These are phyloP conservation scores for Xylaria sp. DNA, from an alignment of 2,329 filamentous ascomycete species.

Conservation along the genomic window DNA sequence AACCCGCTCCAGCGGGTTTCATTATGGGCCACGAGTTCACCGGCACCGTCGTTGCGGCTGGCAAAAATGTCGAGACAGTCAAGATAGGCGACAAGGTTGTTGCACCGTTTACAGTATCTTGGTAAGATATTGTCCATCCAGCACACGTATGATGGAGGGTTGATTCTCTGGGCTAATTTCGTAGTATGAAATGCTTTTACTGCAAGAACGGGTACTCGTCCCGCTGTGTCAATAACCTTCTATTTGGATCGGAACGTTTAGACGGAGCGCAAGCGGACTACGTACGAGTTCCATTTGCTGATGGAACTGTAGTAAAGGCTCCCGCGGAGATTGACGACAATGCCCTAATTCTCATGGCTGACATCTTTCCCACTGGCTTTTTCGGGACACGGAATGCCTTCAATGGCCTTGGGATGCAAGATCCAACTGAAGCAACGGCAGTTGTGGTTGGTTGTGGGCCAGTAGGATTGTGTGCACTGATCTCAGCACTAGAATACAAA, in stretches of 20 bases:
- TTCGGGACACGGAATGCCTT: slow-evolving; percentile 86
- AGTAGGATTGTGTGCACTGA: slow-evolving; percentile 84
- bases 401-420: slow-evolving; percentile 65
- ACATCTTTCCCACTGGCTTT: slow-evolving; percentile 90
- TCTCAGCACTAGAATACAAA: slow-evolving; percentile 78
- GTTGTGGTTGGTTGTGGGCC: slow-evolving; percentile 87
- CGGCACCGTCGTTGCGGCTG: slow-evolving; percentile 75
- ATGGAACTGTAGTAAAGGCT: slow-evolving; percentile 79
- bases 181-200: slow-evolving; percentile 80
- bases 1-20: slow-evolving; percentile 71
- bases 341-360: slow-evolving; percentile 86
- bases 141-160: background rate
- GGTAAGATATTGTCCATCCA: slow-evolving; percentile 58
- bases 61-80: slow-evolving; percentile 73
- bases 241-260: slow-evolving; percentile 76
- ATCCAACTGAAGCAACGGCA: slow-evolving; percentile 73
- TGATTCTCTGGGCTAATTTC: slow-evolving; percentile 11
- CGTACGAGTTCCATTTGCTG: slow-evolving; percentile 82
- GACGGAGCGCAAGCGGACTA: slow-evolving; percentile 87
- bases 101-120: slow-evolving; percentile 83
- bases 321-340: slow-evolving; percentile 77
- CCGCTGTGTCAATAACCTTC: slow-evolving; percentile 73
- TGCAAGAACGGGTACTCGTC: slow-evolving; percentile 81
- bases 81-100: slow-evolving; percentile 82
- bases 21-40: slow-evolving; percentile 89